Conservation (phyloP, 441 rosid species). For the Brassica balearica region DNA sequence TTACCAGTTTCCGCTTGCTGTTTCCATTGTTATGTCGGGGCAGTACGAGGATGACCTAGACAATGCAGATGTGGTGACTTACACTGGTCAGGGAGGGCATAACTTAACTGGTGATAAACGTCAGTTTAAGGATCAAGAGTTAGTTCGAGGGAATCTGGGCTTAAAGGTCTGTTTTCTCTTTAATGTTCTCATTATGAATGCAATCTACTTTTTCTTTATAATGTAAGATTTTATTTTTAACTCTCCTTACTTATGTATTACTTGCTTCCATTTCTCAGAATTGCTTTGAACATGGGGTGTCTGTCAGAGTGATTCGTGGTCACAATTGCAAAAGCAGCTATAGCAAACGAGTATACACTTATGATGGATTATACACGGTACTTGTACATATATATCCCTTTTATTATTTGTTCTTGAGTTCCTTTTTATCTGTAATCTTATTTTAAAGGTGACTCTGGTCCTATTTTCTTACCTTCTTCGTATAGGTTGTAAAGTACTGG, state of each 20-base stretch:
- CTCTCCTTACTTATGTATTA: background rate
- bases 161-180: slow-evolving; percentile 64
- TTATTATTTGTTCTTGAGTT: slow-evolving; percentile 8
- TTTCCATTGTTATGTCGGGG: slow-evolving; percentile 82
- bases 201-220: too few relatives aligned
- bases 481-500: slow-evolving; percentile 74
- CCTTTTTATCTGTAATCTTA: slow-evolving; percentile 13
- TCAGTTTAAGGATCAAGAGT: slow-evolving; percentile 72
- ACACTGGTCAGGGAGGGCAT: slow-evolving; percentile 96
- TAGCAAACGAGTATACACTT: slow-evolving; percentile 71
- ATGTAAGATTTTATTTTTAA: too few relatives aligned
- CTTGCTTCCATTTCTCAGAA: slow-evolving; percentile 53
- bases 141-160: slow-evolving; percentile 84
- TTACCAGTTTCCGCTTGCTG: slow-evolving; percentile 66
- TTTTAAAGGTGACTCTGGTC: slow-evolving; percentile 9
- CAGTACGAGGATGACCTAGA: slow-evolving; percentile 93
- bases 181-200: slow-evolving; percentile 3
- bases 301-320: slow-evolving; percentile 89
- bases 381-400: slow-evolving; percentile 4
- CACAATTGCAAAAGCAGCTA: slow-evolving; percentile 70
- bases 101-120: slow-evolving; percentile 77
- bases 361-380: slow-evolving; percentile 92
- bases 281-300: slow-evolving; percentile 60
- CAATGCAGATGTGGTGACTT: slow-evolving; percentile 80
- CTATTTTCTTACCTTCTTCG: slow-evolving; percentile 21